A percentile compares a stretch with the other conserved stretches of the same genome.
Evolutionary conservation across 2,329 filamentous ascomycete species (phyloP).

Genomic region (Clonostachys sp.): DNA sequence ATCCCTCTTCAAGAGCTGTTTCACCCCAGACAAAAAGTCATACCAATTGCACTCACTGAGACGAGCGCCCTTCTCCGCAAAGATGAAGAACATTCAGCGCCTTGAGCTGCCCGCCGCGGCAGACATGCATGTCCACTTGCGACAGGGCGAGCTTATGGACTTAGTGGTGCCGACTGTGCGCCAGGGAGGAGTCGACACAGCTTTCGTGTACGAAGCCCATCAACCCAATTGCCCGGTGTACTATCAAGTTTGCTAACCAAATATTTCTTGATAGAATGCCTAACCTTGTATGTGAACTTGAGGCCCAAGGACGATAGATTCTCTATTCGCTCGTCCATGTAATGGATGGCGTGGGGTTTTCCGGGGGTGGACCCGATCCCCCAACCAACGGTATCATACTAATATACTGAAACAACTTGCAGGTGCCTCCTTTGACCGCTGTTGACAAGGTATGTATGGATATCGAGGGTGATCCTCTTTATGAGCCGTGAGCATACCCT

Average conservation of each 20-base stretch:
- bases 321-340: no score
- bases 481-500: no score
- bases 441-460: conserved; percentile 1
- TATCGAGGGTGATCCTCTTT: not conserved
- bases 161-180: conserved; percentile 45
- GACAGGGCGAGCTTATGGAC: conserved; percentile 62
- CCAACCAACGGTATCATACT: no score
- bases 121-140: conserved; percentile 69
- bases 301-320: conserved; percentile 11
- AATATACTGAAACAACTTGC: no score
- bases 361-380: no score
- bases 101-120: conserved; percentile 58
- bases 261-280: conserved; percentile 37
- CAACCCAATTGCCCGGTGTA: not conserved
- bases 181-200: conserved; percentile 61
- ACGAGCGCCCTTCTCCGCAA: no score
- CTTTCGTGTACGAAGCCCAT: conserved; percentile 34
- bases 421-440: conserved; percentile 7
- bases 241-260: not conserved
- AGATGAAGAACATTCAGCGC: conserved; percentile 23
- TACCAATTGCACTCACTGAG: no score
- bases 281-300: conserved; percentile 43
- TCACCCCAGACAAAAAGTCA: no score
- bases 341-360: no score
- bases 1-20: no score